Base-by-base conservation (phyloP, 2,329 filamentous ascomycete genomes). In the Elsinoe arachidis region DNA sequence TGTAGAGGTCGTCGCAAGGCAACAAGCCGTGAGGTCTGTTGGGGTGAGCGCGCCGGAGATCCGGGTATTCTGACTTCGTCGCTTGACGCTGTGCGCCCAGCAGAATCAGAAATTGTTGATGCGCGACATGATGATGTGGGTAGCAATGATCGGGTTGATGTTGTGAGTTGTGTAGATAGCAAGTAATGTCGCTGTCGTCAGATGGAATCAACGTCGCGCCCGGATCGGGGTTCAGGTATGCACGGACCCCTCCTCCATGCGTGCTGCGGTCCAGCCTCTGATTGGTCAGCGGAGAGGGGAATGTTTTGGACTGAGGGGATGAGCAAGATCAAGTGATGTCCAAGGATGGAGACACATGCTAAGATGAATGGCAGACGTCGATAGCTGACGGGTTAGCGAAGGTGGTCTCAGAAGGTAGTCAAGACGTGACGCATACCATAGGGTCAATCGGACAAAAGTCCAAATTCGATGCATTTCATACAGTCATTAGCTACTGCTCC, bases 51-150 rank as follows among this genome's bases (percentile, higher is more conserved):
- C 33, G 46, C 49, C 15, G 49, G 12, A 17, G 49, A 38, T 14
- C 9, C 26, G 49, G 35, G 15, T 23, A 17, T 53, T 39, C 15
- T 14, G 39, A 33, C 7, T 56, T 39, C 11, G 33, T 56, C 69
- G 74, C 74, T 67, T 76, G 74, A 75, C 74, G 67, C 65, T 58
- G 58, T 59, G 64, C 68, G 74, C 72, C 73, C 75, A 78, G 74
- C 73, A 64, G 62, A 64, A 51, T 53, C 41, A 59, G 34, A 60
- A 55, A 61, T 57, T 34, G 53, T 44, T 51, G 55, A 64, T 62
- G 64, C 57, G 59, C 55, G 60, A 57, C 65, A 68, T 68, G 56
- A 63, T 64, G 59, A 62, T 7, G 17, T 26, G n/a, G n/a, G 23
- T 47, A 30, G 19, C 47, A 52, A 37, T 58, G 58, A 58, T 60